Evolutionary conservation across 805 yeast genomes (phyloP), one percentile per base, ranked within the genome.

Genomic region (Starmerella roubikii): DNA sequence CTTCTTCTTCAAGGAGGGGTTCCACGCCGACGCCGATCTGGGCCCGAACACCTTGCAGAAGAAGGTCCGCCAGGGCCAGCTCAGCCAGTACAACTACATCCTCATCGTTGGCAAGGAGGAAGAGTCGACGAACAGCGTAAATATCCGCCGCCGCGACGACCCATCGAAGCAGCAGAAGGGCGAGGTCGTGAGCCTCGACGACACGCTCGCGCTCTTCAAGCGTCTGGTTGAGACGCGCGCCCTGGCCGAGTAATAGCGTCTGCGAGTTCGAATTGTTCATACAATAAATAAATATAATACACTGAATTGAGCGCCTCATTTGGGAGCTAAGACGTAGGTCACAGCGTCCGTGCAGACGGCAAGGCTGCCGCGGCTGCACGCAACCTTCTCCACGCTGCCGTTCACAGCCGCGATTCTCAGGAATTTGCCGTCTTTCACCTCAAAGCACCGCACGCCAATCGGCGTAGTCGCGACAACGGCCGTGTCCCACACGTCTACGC

Each of bases 41-140:
- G 71, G 86, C 36, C 96, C 95, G 66, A 88, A 91, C 72, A 91
- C 99, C 40, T 71, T 91, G 62, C 94, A 82, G 62, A 91, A 91
- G 88, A 91, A 91, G 78, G 85, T 91, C 45, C 84, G 98, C 73
- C 81, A 74, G 53, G 98, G 96, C 55, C 97, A 91, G 71, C 58
- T 88, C 58, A 76, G 78, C 66, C 85, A 81, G 64, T 91, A 85
- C 68, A 91, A 91, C 71, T 91, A 85, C 66, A 81, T 88, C 57
- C 85, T 88, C 63, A 81, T 85, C 60, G 98, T 91, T 49, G 99
- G 99, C 63, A 95, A 82, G 59, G 85, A 83, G 56, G 99, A 91
- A 67, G 72, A 79, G 68, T 65, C 66, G 47, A 72, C 76, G 51
- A 62, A 71, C 47, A 69, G 86, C 50, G 99, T 91, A 52, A 91